phyloP scores from a whole-genome alignment of 306 rosid genomes.

The Prunus padus region DNA sequence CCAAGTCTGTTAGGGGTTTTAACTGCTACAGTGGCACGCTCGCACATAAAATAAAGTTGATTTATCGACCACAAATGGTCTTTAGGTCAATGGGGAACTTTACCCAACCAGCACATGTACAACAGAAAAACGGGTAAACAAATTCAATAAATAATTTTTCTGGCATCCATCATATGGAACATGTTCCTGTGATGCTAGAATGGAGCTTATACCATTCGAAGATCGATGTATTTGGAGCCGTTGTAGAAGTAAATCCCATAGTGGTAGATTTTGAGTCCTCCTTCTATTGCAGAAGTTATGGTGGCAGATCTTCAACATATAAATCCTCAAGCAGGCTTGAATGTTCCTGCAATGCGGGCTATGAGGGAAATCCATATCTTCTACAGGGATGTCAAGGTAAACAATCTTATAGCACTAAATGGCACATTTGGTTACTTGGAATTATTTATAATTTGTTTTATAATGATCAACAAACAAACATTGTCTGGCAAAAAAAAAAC shows the following conservation, averaged over 20 bases:
- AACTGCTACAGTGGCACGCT: too few species aligned
- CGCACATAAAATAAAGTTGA: too few species aligned
- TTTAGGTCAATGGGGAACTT: too few species aligned
- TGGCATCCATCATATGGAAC: neutral
- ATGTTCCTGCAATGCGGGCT: slow-evolving; percentile 11
- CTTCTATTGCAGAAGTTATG: neutral
- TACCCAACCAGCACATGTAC: too few species aligned
- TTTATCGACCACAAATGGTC: too few species aligned
- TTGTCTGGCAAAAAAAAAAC: too few species aligned
- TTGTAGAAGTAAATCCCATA: neutral
- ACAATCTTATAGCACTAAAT: too few species aligned
- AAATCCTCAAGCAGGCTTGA: neutral
- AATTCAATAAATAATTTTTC: neutral
- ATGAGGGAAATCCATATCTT: slow-evolving; percentile 27
- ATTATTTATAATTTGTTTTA: neutral
- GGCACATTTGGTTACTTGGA: too few species aligned
- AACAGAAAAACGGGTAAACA: too few species aligned
- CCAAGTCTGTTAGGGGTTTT: too few species aligned
- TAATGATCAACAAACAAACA: neutral
- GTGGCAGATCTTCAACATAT: neutral
- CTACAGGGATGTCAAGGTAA: slow-evolving; percentile 26
- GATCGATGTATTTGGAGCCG: neutral
- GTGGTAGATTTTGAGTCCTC: neutral
- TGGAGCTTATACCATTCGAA: slow-evolving; percentile 9
- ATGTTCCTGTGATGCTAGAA: neutral